Percentiles rank a stretch among this genome's conserved stretches.
These are phyloP conservation scores for Sparassis latifolia DNA, from an alignment of 1,284 basidiomycete species.

Conservation along the genomic window DNA sequence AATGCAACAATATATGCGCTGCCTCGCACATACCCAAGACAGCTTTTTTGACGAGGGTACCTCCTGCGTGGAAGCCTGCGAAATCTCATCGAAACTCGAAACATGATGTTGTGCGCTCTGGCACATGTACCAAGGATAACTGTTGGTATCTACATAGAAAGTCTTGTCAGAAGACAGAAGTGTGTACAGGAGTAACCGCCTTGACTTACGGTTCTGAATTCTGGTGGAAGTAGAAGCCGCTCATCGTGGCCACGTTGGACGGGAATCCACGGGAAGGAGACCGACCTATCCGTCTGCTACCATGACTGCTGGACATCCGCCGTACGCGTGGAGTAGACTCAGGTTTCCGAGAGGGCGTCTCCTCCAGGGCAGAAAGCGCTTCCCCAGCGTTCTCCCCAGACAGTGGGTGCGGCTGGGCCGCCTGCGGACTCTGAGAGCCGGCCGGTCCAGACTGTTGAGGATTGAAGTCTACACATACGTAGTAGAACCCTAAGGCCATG, in stretches of 20 bases:
- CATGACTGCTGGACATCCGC: conserved; percentile 20
- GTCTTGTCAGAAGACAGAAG: not conserved
- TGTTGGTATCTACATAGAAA: conserved; percentile 33
- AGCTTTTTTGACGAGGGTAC: conserved; percentile 12
- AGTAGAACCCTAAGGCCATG: conserved; percentile 46
- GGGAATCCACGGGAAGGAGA: conserved; percentile 20
- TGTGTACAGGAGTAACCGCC: not conserved
- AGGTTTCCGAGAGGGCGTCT: conserved; percentile 18
- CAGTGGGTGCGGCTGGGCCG: conserved; percentile 75
- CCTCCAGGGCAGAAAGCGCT: conserved; percentile 31
- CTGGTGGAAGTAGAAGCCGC: conserved; percentile 87
- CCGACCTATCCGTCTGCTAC: conserved; percentile 19
- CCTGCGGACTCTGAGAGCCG: conserved; percentile 21
- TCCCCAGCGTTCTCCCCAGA: conserved; percentile 71
- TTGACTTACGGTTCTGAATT: conserved; percentile 26
- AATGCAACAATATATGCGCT: not conserved
- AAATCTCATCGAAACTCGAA: conserved; percentile 37
- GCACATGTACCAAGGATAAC: conserved; percentile 34
- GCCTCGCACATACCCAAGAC: conserved; percentile 4
- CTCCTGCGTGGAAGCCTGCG: conserved; percentile 6
- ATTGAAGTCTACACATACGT: conserved; percentile 46
- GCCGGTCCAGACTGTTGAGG: conserved; percentile 43
- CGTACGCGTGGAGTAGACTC: conserved; percentile 20
- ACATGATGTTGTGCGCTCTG: conserved; percentile 30
- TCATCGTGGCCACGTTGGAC: conserved; percentile 60